These are phyloP conservation scores for Dryadomyces quercus-mongolicae DNA, from an alignment of 2,329 filamentous ascomycete genomes.

Conservation along the genomic window DNA sequence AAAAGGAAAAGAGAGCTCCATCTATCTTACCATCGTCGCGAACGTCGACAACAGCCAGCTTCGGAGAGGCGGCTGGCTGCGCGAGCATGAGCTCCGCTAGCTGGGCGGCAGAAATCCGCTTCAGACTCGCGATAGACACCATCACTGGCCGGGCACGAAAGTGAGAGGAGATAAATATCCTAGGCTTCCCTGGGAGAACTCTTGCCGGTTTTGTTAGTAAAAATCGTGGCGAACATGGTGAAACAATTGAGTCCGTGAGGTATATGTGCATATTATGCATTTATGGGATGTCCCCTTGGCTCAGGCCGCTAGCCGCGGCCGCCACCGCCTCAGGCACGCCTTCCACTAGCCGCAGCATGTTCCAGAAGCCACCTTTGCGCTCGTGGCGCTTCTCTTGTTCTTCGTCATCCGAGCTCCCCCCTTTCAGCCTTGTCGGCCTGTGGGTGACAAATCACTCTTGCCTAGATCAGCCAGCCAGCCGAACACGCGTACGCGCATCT, in stretches of 20 bases:
- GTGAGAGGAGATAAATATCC: too few relatives aligned
- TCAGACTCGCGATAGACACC: slow-evolving; percentile 48
- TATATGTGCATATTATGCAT: background rate
- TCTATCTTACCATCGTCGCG: slow-evolving; percentile 63
- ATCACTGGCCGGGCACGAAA: slow-evolving; percentile 16
- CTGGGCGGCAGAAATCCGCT: slow-evolving; percentile 55
- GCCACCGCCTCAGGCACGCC: background rate
- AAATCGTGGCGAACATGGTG: background rate
- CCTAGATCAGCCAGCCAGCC: background rate
- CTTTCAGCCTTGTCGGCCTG: background rate
- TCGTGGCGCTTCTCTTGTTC: background rate
- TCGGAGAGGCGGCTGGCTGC: slow-evolving; percentile 27
- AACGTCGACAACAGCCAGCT: slow-evolving; percentile 74
- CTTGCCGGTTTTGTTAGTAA: background rate
- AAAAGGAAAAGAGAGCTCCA: background rate
- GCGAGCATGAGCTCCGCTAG: slow-evolving; percentile 54
- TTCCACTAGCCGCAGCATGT: background rate
- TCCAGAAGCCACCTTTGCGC: slow-evolving; percentile 8
- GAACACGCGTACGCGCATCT: background rate
- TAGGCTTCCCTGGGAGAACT: background rate
- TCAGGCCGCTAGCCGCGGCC: too few relatives aligned
- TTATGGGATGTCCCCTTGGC: background rate
- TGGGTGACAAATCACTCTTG: slow-evolving; percentile 2
- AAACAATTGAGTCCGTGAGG: background rate
- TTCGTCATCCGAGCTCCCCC: background rate